A percentile compares a stretch with the other conserved stretches of the same genome.
Evolutionary conservation across 768 basidiomycete species (phyloP).

Genomic region (Naganishia onofrii): DNA sequence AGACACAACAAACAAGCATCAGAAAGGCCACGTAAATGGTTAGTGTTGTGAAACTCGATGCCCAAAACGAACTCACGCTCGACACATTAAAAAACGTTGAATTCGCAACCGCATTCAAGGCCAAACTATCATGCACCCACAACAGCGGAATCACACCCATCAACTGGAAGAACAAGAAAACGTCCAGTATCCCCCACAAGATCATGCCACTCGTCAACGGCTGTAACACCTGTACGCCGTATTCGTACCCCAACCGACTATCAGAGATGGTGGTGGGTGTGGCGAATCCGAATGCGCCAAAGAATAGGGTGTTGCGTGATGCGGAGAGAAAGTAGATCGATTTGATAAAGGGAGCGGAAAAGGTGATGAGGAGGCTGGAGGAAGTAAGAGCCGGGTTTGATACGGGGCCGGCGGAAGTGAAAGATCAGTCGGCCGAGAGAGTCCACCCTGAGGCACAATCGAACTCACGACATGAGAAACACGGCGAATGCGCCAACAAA

Average conservation of each 20-base stretch:
- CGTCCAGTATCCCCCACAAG: constrained; percentile 48
- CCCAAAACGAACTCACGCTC: constrained; percentile 36
- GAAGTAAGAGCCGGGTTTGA: not conserved
- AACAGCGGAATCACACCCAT: constrained; percentile 48
- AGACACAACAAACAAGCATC: not conserved
- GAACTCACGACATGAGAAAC: constrained; percentile 46
- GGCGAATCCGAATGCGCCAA: constrained; percentile 50
- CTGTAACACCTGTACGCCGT: constrained; percentile 42
- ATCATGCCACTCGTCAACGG: constrained; percentile 49
- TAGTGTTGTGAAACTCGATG: not conserved
- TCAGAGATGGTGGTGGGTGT: constrained; percentile 40
- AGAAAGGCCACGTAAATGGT: not conserved
- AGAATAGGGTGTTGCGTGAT: constrained; percentile 34
- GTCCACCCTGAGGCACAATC: not conserved
- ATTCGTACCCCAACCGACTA: constrained; percentile 47
- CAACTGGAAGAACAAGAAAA: constrained; percentile 48
- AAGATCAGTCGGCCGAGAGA: too few species aligned
- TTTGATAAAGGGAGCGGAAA: constrained; percentile 50
- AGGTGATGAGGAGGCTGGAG: constrained; percentile 48
- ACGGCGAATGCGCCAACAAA: constrained; percentile 44
- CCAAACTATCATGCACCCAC: constrained; percentile 48
- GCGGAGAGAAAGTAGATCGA: constrained; percentile 45
- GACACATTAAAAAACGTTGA: constrained; percentile 44
- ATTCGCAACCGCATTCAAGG: constrained; percentile 47
- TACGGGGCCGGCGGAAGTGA: too few species aligned